A percentile compares a stretch with the other conserved stretches of the same genome.
phyloP scores from a whole-genome alignment of 192 early-diverging fungal genomes.

The Rhizophlyctis rosea region DNA sequence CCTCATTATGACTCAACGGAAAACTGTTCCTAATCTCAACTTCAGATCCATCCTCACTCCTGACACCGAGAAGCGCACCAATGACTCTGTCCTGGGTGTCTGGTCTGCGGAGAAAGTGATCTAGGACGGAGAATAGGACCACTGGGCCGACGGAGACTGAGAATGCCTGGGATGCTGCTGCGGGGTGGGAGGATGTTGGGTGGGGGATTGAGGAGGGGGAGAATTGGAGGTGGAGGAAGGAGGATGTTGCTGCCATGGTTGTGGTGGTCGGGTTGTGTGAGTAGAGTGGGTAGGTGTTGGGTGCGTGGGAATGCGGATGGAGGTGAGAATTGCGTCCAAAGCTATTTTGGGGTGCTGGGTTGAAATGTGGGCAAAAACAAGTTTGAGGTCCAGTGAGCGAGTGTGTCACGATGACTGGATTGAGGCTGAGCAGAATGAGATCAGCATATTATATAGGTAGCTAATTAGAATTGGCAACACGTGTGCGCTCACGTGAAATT shows the following conservation, averaged over 20 bases:
- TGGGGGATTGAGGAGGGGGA: not conserved
- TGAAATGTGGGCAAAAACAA: too few relatives aligned
- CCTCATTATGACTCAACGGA: constrained; percentile 75
- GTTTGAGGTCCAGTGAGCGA: too few relatives aligned
- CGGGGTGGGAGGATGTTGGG: not conserved
- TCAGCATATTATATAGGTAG: too few relatives aligned
- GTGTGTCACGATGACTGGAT: too few relatives aligned
- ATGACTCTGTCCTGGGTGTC: constrained; percentile 80
- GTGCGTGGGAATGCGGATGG: too few relatives aligned
- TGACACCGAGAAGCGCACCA: constrained; percentile 85
- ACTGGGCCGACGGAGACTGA: constrained; percentile 69
- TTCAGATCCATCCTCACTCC: constrained; percentile 82
- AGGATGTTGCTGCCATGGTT: constrained; percentile 10
- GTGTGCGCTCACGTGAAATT: too few relatives aligned
- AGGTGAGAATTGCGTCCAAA: too few relatives aligned
- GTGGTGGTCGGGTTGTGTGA: too few relatives aligned
- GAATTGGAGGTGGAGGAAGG: constrained; percentile 19
- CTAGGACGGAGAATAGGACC: constrained; percentile 87
- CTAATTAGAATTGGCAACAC: too few relatives aligned
- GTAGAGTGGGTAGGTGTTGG: too few relatives aligned
- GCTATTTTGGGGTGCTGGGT: too few relatives aligned
- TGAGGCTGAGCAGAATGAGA: too few relatives aligned
- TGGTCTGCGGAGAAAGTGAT: constrained; percentile 85
- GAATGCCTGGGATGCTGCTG: constrained; percentile 27
- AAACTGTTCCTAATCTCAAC: constrained; percentile 89